Evolutionary conservation across 805 yeast species (phyloP).

Genomic region (Metschnikowia lachancei): DNA sequence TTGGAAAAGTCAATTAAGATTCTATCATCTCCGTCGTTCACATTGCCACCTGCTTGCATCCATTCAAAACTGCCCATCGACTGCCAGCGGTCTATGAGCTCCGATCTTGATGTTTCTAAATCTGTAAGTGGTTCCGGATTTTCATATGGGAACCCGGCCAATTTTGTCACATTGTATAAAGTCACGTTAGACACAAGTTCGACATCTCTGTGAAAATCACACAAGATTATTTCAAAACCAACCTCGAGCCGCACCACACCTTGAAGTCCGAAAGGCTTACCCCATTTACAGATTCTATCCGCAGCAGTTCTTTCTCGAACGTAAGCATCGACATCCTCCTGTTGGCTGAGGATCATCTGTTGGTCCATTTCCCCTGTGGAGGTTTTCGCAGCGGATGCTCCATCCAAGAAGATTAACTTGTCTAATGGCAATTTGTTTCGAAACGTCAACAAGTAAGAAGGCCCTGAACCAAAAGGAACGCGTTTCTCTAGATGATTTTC

Average conservation of each 20-base stretch:
- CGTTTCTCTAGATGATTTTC: background rate
- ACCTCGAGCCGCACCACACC: conserved; percentile 58
- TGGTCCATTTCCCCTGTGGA: conserved; percentile 60
- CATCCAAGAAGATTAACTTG: conserved; percentile 54
- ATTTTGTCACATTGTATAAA: conserved; percentile 33
- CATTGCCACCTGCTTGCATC: conserved; percentile 43
- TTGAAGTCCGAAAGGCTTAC: conserved; percentile 50
- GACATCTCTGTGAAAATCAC: conserved; percentile 53
- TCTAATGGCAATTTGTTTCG: conserved; percentile 46
- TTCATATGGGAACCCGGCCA: conserved; percentile 38
- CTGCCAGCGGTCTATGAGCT: conserved; percentile 25
- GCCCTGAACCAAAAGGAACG: background rate
- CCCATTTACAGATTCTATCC: conserved; percentile 54
- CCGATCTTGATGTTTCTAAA: conserved; percentile 8
- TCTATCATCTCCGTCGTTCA: conserved; percentile 49
- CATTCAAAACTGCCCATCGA: conserved; percentile 44
- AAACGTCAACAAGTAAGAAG: conserved; percentile 42
- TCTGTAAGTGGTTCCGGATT: conserved; percentile 2
- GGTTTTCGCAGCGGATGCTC: conserved; percentile 66
- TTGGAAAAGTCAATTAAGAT: conserved; percentile 51
- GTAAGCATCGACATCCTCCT: conserved; percentile 21
- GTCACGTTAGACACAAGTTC: conserved; percentile 47
- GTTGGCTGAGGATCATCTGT: conserved; percentile 26
- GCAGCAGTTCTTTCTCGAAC: conserved; percentile 47
- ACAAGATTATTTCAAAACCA: conserved; percentile 60